Base-by-base conservation (phyloP, 805 yeast species). In the Ogataea neopini region DNA sequence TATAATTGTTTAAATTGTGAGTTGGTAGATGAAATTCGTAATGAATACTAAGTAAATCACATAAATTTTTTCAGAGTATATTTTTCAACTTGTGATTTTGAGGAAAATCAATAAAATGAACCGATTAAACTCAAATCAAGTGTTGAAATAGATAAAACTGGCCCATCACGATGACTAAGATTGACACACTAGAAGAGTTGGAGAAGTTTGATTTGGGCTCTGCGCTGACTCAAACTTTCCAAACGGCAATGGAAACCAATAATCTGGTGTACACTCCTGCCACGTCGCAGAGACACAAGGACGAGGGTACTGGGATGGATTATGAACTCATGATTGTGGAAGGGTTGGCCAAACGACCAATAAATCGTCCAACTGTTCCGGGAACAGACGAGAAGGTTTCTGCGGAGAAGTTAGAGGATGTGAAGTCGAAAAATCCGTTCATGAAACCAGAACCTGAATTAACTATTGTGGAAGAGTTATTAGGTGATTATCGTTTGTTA, bases 361-460 rank as follows among this genome's bases (percentile, higher is more conserved):
- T 63, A 25, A 69, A 69, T 41, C 52, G 73, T 29, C 70, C 71
- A 5, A 53, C 58, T 11, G 60, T 58, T 37, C 70, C 70, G 1
- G 68, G 68, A 1, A 45, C 59, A 2, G 45, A 51, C 22, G 75
- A 69, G 32, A 63, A 67, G 33, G 73, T 75, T 0, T 65, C 71
- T 2, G 54, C 62, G 3, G 67, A 72, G 6, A 47, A 60, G 22
- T 56, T 70, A 26, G 66, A 65, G 5, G 35, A 45, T 36, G 67
- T 65, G 6, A 61, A 67, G 45, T 64, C 63, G 17, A 67, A 68
- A 46, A 80, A 89, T 59, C 98, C 98, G 2, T 92, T 94, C 68
- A 76, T 77, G 41, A 77, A 81, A 17, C 92, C 96, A 0, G 96
- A 88, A 56, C 86, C 86, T 4, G 84, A 80, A 49, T 69, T 91